Base-by-base conservation (phyloP, 441 rosid species). In the Kokia cookei region DNA sequence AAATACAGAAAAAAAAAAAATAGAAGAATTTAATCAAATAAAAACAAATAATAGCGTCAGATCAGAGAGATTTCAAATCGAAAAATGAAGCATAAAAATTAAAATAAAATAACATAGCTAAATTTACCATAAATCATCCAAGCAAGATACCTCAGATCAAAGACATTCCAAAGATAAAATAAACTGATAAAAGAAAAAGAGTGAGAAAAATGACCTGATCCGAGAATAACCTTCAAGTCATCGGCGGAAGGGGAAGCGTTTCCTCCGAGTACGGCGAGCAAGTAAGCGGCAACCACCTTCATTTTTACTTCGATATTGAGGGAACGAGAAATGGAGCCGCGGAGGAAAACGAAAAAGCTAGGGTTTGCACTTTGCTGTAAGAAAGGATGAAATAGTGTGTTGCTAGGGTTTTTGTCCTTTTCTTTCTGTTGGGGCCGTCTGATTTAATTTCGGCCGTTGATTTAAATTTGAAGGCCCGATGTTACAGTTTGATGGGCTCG, bases 221-320 rank as follows among this genome's bases (percentile, higher is more conserved):
- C 93, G 15, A 92, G 91, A 40, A 94, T 87, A 0, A 66, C 9
- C 77, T 90, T 92, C 84, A 94, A 77, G 42, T 90, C 90, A 4
- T 67, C 84, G n/a, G 93, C 92, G 0, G 94, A 68, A 13, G 97
- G 97, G 67, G 19, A 19, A 64, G 85, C 19, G 78, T 90, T 92
- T 40, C 98, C 98, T 45, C 98, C 96, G 78, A 92, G 73, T 14
- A 83, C 91, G 42, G 96, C 97, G 43, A 92, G 90, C 87, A 92
- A 83, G 45, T 85, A 93, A 5, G 96, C 92, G 24, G 89, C 93
- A 70, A 83, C 70, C 37, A 86, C 82, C 71, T 67, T 67, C 71
- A 67, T 67, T 27, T 37, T 48, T 54, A 7, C 3, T 9, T 53
- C 17, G 26, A 17, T 53, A 53, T 17, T 7, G 58, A 53, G 58